Evolutionary conservation across 441 rosid genomes (phyloP), one percentile per base, ranked within the genome.

Genomic region (Geranium incanum): DNA sequence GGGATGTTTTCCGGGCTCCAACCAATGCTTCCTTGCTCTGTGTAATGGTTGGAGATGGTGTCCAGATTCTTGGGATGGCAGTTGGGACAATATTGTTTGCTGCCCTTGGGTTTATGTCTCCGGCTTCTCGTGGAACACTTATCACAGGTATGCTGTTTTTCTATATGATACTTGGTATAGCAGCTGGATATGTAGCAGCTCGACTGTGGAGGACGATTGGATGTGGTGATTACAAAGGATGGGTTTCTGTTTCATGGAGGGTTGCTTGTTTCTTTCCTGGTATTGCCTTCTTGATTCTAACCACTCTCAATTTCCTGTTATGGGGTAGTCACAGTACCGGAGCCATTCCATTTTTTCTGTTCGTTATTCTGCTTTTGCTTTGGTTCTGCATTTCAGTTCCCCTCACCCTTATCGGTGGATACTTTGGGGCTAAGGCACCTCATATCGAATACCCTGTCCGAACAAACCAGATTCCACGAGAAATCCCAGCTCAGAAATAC

Each of bases 371-470:
- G 28, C 48, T 76, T 18, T 68, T 68, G 36, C 74, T 78, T 21
- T 78, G 78, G 78, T 78, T 74, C 76, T 74, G 75, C 70, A 75
- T 78, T 65, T 74, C 76, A 5, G 81, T 79, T 41, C 79, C 81
- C 2, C 74, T 79, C 4, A 79, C 77, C 9, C 71, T 79, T 11
- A 55, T 75, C 37, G 81, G 79, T 28, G 81, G 81, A 67, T 71
- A 71, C 57, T 71, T 71, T 60, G 74, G 77, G 1, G 79, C 72
- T 0, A 75, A 75, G 0, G 72, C 59, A 37, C 69, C 79, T 38
- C 67, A 62, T 6, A 75, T 75, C 1, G 74, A 75, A 59, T 72
- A 70, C 60, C 79, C 81, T 3, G 74, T 72, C 11, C 68, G 75
- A 15, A 75, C 75, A 0, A 78, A 75, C 66, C 78, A 75, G 23